Base-by-base conservation (phyloP, 2,329 filamentous ascomycete genomes). In the Pseudogymnoascus sp. region DNA sequence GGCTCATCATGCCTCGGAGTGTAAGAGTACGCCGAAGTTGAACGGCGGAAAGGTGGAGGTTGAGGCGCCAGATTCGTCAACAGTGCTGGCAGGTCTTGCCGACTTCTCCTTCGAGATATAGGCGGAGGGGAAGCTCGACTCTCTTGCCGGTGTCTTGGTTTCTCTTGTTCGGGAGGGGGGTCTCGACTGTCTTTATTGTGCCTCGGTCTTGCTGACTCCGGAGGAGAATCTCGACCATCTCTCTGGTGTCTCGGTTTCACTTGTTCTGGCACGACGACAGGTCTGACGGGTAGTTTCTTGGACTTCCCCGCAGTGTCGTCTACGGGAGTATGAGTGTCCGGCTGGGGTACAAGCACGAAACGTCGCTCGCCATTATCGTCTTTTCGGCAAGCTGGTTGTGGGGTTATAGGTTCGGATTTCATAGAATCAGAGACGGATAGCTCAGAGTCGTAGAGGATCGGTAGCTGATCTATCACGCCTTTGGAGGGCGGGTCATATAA, bases 381-480 rank as follows among this genome's bases (percentile, higher is more conserved):
- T 54, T 54, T 21, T 5, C 78, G 66, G 84, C 84, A 67, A 79
- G 71, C 58, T 84, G 79, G 66, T 78, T 76, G 26, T 33, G 29
- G 26, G 11, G 11, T 17, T 11, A 29, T 33, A 17, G 47, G 26
- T 6, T 54, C 47, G n/a, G 13, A 9, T 11, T 54, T 54, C 47
- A 54, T 54, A 33, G 47, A 54, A 54, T 72, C 70, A 15, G 70
- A 62, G 65, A 67, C 61, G 35, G 72, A 71, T 36, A 71, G 71
- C 50, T 76, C 72, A 11, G 88, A 81, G 61, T 87, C 84, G 61
- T 87, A 74, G 24, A 92, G 76, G 58, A 92, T 77, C 10, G 84
- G 85, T 26, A 85, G 75, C 69, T 92, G 89, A 60, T 92, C 86
- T 62, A 87, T 73, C 5, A 82, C 81, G 39, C 89, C 89, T 62